Base-by-base conservation (phyloP, 2,329 filamentous ascomycete genomes). In the Lasiodiplodia hormozganensis region DNA sequence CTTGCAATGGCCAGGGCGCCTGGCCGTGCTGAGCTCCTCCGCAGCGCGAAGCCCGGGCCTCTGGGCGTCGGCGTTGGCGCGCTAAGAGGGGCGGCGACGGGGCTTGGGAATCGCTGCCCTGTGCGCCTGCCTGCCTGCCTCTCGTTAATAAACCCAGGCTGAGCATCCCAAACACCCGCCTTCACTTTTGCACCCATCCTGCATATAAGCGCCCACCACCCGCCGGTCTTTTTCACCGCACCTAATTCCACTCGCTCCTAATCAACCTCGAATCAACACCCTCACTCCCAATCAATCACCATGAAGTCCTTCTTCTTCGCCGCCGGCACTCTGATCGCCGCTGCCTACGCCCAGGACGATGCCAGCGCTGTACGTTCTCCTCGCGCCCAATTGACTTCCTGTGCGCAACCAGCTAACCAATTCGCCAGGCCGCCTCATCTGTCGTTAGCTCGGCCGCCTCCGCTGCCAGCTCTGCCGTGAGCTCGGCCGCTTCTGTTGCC, bases 221-320 rank as follows among this genome's bases (percentile, higher is more conserved):
- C 43, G 28, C 60, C 60, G 36, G 60, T 64, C 60, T 23, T 52
- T 64, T 23, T 31, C 47, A 7, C 12, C 2, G 2, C 60, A 64
- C 43, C 60, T 64, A 52, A 51, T 64, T 64, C 60, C 60, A 64
- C 60, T 64, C 60, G 60, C 60, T 64, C 43, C 31, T 31, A 38
- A 52, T 36, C 53, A 14, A 36, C 21, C 21, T 40, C 62, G 14
- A 64, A 18, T 38, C 25, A 52, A 23, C 38, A 21, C 21, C 31
- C 28, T 18, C n/a, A 16, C 52, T 31, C 28, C 7, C 64, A 38
- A 49, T n/a, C 52, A 54, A 25, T 40, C 60, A 68, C 47, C n/a
- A 68, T 68, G 66, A 68, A 68, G 66, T 53, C 57, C 66, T 43
- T 53, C 49, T 18, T 68, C 66, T 68, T 65, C 40, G 58, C 60